Conservation (phyloP, 169 alveolate species). For the Plasmodium chabaudi region DNA sequence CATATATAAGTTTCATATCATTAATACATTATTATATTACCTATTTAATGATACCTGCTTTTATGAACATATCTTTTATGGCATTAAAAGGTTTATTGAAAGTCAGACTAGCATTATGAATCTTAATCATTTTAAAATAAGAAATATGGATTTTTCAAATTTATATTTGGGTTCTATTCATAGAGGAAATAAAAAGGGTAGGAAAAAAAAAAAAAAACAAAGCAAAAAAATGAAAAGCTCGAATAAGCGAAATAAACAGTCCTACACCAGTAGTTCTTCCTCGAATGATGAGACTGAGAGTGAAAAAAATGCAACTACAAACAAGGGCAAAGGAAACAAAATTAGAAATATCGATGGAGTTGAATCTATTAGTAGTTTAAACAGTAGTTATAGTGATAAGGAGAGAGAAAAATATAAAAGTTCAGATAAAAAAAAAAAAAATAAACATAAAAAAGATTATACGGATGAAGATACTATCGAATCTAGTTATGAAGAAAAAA, state of each 20-base stretch:
- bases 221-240: background rate
- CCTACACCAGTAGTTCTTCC: background rate
- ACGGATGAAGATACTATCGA: too few species aligned
- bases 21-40: constrained; percentile 25
- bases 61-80: constrained; percentile 11
- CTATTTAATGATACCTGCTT: constrained; percentile 29
- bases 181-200: background rate
- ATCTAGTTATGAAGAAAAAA: too few species aligned
- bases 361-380: too few species aligned
- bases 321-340: too few species aligned
- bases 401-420: too few species aligned
- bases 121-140: constrained; percentile 24
- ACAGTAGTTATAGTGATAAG: too few species aligned
- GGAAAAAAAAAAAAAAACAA: background rate
- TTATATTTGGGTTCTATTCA: background rate
- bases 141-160: constrained; percentile 3
- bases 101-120: constrained; percentile 24
- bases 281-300: too few species aligned
- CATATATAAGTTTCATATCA: constrained; percentile 15
- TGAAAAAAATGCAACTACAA: background rate
- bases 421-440: too few species aligned
- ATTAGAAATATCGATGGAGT: too few species aligned
- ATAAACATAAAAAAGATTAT: too few species aligned
- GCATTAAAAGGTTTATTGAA: constrained; percentile 17
- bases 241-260: background rate